These are phyloP conservation scores for Aspergillus jensenii DNA, from an alignment of 2,329 filamentous ascomycete species.

Conservation along the genomic window DNA sequence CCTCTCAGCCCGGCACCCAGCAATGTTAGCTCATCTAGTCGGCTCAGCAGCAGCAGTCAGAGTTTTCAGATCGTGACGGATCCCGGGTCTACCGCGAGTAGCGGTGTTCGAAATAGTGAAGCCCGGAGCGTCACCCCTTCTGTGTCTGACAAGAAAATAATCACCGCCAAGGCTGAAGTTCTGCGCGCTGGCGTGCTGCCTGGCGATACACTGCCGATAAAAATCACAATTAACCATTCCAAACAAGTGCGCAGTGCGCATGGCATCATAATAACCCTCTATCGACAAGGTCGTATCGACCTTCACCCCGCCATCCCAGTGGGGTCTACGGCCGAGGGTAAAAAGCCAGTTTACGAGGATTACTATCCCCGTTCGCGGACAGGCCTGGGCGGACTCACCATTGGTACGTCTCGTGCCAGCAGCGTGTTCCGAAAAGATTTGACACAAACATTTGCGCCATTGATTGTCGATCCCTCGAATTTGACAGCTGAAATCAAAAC, in stretches of 20 bases:
- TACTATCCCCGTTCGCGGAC: conserved; percentile 85
- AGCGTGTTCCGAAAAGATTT: conserved; percentile 96
- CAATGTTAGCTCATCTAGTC: conserved; percentile 70
- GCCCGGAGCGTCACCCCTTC: conserved; percentile 52
- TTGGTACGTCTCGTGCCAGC: conserved; percentile 81
- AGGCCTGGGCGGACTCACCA: conserved; percentile 79
- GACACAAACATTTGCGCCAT: conserved; percentile 80
- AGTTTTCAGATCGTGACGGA: conserved; percentile 55
- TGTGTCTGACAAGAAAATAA: conserved; percentile 73
- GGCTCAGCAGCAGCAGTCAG: conserved; percentile 63
- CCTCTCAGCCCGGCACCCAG: conserved; percentile 57
- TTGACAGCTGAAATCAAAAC: conserved; percentile 78
- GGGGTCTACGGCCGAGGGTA: conserved; percentile 62
- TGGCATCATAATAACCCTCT: conserved; percentile 89
- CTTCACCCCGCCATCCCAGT: conserved; percentile 65
- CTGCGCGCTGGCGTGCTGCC: conserved; percentile 79
- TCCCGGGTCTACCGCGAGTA: conserved; percentile 41
- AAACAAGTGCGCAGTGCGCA: conserved; percentile 88
- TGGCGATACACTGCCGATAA: conserved; percentile 78
- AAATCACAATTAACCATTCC: conserved; percentile 80
- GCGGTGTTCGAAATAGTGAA: conserved; percentile 47
- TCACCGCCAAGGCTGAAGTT: conserved; percentile 82
- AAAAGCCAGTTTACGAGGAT: conserved; percentile 73
- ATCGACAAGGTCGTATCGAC: conserved; percentile 87
- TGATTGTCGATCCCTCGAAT: conserved; percentile 81